phyloP scores from a whole-genome alignment of 768 basidiomycete genomes.

The Leccinum ochraceum region DNA sequence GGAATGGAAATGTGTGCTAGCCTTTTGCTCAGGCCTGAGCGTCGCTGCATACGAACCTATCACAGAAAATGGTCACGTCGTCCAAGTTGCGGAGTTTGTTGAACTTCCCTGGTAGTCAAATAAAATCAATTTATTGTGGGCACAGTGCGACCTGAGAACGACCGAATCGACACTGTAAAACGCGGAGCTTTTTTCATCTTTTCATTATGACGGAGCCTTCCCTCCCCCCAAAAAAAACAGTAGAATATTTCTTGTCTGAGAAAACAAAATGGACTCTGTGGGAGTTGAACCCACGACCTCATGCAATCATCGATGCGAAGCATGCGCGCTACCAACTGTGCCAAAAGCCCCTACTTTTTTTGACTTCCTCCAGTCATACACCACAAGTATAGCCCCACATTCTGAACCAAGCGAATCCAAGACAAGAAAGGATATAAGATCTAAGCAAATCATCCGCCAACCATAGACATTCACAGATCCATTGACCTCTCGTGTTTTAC shows the following conservation, averaged over 20 bases:
- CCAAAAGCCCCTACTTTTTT: slow-evolving; percentile 44
- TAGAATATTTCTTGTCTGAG: neutral
- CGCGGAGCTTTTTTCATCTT: neutral
- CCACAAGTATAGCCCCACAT: neutral
- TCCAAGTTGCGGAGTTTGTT: slow-evolving; percentile 3
- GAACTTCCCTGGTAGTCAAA: too few species aligned
- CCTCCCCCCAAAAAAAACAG: neutral
- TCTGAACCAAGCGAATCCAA: neutral
- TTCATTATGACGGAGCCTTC: neutral
- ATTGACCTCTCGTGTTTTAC: slow-evolving; percentile 67
- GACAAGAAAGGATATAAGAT: slow-evolving; percentile 9
- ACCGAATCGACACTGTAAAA: neutral
- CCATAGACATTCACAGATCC: slow-evolving; percentile 20
- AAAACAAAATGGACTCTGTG: slow-evolving; percentile 30
- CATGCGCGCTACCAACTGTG: slow-evolving; percentile 63
- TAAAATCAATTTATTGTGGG: neutral
- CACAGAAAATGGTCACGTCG: slow-evolving; percentile 1
- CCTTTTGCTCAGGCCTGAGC: slow-evolving; percentile 45
- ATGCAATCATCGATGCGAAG: slow-evolving; percentile 51
- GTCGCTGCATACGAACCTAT: slow-evolving; percentile 61
- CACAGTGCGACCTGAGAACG: slow-evolving; percentile 1
- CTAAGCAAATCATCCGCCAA: slow-evolving; percentile 11
- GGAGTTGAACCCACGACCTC: slow-evolving; percentile 62
- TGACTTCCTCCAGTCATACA: neutral
- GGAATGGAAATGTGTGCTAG: slow-evolving; percentile 59